These are phyloP conservation scores for Lactarius quietus DNA, from an alignment of 768 basidiomycete genomes.

Conservation along the genomic window DNA sequence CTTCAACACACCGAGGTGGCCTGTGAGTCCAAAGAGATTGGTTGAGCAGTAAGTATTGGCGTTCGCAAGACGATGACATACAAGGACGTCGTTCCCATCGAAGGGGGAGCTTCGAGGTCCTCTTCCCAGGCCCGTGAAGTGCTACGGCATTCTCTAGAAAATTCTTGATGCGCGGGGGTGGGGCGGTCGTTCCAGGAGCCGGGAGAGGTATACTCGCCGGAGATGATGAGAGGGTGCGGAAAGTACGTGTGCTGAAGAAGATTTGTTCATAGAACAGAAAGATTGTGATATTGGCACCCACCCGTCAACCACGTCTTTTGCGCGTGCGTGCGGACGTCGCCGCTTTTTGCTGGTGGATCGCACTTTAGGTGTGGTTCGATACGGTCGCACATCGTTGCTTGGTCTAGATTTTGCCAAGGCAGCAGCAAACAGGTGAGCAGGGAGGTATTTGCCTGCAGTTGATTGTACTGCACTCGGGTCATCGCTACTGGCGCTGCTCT, in stretches of 20 bases:
- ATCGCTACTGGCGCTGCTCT: background rate
- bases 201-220: background rate
- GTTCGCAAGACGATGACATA: conserved; percentile 5
- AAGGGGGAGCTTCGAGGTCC: background rate
- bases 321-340: background rate
- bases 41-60: conserved; percentile 3
- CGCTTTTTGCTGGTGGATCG: conserved; percentile 11
- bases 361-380: conserved; percentile 5
- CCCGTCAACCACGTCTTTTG: conserved; percentile 26
- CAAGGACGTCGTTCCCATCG: conserved; percentile 26
- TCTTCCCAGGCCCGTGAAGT: conserved; percentile 2
- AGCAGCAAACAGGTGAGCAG: conserved; percentile 23
- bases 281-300: conserved; percentile 10
- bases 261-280: conserved; percentile 15
- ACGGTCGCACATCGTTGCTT: background rate
- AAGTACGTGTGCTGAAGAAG: conserved; percentile 16
- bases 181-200: conserved; percentile 6
- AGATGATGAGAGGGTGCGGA: conserved; percentile 24
- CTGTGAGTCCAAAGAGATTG: background rate
- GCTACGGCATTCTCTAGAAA: conserved; percentile 17
- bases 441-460: conserved; percentile 23
- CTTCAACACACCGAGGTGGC: conserved; percentile 22
- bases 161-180: conserved; percentile 17
- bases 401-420: conserved; percentile 12
- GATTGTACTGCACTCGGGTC: background rate